A percentile compares a stretch with the other conserved stretches of the same genome.
Conservation (phyloP, 2,329 filamentous ascomycete genomes). For the Aspergillus sp. region DNA sequence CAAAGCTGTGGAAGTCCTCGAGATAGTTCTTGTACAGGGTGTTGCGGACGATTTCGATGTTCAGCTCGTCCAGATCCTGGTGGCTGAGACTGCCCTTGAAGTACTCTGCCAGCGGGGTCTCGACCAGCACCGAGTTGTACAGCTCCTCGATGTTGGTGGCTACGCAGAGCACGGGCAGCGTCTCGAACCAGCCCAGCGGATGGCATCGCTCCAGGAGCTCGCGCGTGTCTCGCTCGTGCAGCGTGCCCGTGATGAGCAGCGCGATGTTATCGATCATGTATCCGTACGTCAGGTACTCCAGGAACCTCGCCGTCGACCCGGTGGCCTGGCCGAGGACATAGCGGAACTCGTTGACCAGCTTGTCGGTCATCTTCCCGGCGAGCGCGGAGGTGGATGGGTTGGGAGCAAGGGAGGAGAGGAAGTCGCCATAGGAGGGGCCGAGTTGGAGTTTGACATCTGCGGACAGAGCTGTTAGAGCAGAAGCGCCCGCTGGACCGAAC, state of each 20-base stretch:
- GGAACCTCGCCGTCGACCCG: constrained; percentile 83
- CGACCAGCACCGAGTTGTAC: constrained; percentile 95
- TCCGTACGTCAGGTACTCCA: constrained; percentile 96
- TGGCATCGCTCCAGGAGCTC: constrained; percentile 94
- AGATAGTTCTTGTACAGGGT: constrained; percentile 99
- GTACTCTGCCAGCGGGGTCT: constrained; percentile 90
- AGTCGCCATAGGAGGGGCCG: constrained; percentile 92
- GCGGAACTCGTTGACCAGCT: constrained; percentile 93
- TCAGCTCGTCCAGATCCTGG: constrained; percentile 94
- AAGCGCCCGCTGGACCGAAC: background rate
- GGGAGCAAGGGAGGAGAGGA: constrained; percentile 83
- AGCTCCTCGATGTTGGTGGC: constrained; percentile 98
- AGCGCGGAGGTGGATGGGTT: constrained; percentile 95
- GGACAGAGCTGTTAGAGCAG: constrained; percentile 5
- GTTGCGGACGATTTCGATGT: constrained; percentile 98
- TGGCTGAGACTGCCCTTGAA: constrained; percentile 96
- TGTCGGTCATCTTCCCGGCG: constrained; percentile 91
- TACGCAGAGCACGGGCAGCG: constrained; percentile 94
- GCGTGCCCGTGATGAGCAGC: constrained; percentile 90
- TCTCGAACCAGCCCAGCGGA: constrained; percentile 97
- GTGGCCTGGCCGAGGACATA: constrained; percentile 92
- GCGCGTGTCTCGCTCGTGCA: constrained; percentile 93
- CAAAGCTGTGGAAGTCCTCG: constrained; percentile 92
- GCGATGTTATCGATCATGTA: constrained; percentile 99
- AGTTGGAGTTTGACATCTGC: constrained; percentile 96